Percentiles rank a stretch among this genome's conserved stretches.
Conservation (phyloP, 345 rosid species). For the Mallotus nudiflorus region DNA sequence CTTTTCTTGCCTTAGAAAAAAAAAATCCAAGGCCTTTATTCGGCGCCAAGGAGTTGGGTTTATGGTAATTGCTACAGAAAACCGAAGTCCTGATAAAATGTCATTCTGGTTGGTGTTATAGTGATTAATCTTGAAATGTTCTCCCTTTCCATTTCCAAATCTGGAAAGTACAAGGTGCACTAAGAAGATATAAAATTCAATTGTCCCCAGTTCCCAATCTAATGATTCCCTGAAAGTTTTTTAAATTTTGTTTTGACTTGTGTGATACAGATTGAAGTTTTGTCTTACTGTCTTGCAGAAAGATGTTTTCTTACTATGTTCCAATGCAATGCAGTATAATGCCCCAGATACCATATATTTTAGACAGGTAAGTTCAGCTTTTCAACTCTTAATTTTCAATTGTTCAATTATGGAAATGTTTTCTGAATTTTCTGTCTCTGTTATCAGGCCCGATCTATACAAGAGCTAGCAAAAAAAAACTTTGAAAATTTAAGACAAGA, state of each 20-base stretch:
- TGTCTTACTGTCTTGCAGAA: conserved; percentile 24
- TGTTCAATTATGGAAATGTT: neutral
- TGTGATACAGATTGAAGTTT: conserved; percentile 8
- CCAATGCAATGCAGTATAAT: conserved; percentile 38
- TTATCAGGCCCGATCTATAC: conserved; percentile 27
- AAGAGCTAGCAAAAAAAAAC: conserved; percentile 33
- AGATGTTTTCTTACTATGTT: conserved; percentile 30
- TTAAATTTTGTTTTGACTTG: neutral
- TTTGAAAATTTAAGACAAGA: conserved; percentile 29
- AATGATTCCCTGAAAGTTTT: conserved; percentile 3
- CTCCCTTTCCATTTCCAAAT: conserved; percentile 3
- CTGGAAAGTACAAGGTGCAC: neutral
- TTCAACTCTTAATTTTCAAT: conserved; percentile 2
- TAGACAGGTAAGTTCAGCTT: conserved; percentile 24
- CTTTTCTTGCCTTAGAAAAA: neutral
- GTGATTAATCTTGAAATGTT: neutral
- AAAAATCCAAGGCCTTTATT: neutral
- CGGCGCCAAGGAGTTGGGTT: neutral
- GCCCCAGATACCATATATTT: conserved; percentile 35
- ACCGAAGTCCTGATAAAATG: neutral
- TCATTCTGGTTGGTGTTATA: neutral
- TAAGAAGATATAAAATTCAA: neutral
- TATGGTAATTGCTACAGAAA: neutral
- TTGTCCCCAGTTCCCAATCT: neutral
- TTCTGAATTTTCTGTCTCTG: neutral